These are phyloP conservation scores for Colletotrichum sp. DNA, from an alignment of 2,329 filamentous ascomycete genomes.

Conservation along the genomic window DNA sequence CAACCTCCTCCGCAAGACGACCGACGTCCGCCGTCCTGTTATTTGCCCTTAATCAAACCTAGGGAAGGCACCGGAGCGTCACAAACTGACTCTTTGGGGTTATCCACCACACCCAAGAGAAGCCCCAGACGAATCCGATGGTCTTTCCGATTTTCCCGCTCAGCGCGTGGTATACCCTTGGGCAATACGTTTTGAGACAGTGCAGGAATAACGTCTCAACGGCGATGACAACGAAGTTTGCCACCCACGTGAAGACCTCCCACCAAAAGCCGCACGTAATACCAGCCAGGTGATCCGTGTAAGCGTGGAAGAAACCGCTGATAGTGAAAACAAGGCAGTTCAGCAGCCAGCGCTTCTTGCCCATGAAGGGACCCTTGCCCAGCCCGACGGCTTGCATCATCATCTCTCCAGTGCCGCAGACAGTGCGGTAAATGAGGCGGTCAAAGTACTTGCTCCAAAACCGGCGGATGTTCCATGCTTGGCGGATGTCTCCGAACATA, in stretches of 20 bases:
- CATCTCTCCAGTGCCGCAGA: constrained; percentile 4
- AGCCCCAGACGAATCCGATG: constrained; percentile 6
- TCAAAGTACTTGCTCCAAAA: constrained; percentile 25
- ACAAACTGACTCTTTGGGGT: background rate
- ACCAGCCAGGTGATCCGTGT: background rate
- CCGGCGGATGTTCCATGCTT: constrained; percentile 21
- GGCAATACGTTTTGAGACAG: background rate
- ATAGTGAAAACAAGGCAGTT: constrained; percentile 15
- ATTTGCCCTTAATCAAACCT: background rate
- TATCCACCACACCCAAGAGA: constrained; percentile 1
- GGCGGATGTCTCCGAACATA: constrained; percentile 20
- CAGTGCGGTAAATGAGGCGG: constrained; percentile 19
- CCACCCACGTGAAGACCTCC: constrained; percentile 15
- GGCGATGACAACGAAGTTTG: background rate
- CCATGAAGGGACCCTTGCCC: background rate
- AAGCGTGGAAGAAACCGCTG: constrained; percentile 12
- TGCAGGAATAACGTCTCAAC: constrained; percentile 1
- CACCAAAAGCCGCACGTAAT: background rate
- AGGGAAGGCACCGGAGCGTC: background rate
- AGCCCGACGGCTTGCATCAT: background rate
- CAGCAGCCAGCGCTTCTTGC: constrained; percentile 15
- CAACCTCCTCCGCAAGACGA: background rate
- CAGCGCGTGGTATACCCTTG: background rate
- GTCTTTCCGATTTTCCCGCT: background rate
- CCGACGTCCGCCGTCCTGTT: background rate